Conservation (phyloP, 2,329 filamentous ascomycete species). For the Aspergillus bombycis region DNA sequence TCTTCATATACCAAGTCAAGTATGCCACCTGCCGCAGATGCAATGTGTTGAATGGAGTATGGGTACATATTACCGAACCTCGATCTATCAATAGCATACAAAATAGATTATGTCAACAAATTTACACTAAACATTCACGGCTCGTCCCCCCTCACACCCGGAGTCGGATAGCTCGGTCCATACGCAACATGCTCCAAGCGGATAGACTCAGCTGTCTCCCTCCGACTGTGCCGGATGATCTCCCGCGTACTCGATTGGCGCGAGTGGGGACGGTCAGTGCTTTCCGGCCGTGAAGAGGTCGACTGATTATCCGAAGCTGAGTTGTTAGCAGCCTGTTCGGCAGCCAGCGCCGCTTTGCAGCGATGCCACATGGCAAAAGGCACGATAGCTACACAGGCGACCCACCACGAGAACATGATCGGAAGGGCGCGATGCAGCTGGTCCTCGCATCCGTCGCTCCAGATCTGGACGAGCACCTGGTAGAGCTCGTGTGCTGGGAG, state of each 20-base stretch:
- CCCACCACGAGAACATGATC: slow-evolving; percentile 45
- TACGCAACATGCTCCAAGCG: background rate
- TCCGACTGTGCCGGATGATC: background rate
- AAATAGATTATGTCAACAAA: background rate
- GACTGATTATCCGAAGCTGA: background rate
- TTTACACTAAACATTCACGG: background rate
- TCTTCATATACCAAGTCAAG: too few species aligned
- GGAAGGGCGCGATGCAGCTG: slow-evolving; percentile 42
- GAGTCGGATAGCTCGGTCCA: background rate
- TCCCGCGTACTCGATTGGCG: background rate
- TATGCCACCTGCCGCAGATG: background rate
- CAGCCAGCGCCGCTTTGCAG: background rate
- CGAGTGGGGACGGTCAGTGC: background rate
- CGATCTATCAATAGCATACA: background rate
- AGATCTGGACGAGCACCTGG: slow-evolving; percentile 45
- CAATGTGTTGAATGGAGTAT: background rate
- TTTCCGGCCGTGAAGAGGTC: background rate
- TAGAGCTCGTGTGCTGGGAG: slow-evolving; percentile 46
- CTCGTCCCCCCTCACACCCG: background rate
- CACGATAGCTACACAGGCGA: slow-evolving; percentile 15
- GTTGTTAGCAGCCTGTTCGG: background rate
- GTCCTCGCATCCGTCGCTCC: slow-evolving; percentile 45
- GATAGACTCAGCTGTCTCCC: background rate
- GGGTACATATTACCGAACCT: background rate
- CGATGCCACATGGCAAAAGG: slow-evolving; percentile 1